These are phyloP conservation scores for Gynostemma pentaphyllum DNA, from an alignment of 306 rosid genomes.

Conservation along the genomic window DNA sequence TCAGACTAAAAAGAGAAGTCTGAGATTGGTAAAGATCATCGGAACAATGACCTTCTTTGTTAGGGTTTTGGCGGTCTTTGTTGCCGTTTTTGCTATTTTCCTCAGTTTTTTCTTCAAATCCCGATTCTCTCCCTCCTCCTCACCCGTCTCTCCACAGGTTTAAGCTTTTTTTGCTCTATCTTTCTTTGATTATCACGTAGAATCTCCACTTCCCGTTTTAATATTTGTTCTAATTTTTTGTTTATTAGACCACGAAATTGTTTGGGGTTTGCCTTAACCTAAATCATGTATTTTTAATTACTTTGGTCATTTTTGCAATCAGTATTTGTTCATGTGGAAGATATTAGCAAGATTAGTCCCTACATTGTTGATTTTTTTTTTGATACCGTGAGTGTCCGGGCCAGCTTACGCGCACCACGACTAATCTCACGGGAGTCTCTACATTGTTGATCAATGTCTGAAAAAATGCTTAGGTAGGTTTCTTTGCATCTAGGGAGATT, in stretches of 20 bases:
- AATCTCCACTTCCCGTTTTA: not conserved
- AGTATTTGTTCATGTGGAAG: not conserved
- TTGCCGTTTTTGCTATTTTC: constrained; percentile 4
- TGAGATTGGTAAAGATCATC: not conserved
- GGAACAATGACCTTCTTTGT: not conserved
- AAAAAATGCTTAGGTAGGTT: too few species aligned
- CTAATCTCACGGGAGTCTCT: too few species aligned
- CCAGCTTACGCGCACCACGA: too few species aligned
- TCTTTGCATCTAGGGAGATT: too few species aligned
- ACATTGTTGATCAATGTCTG: too few species aligned
- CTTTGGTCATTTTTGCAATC: not conserved
- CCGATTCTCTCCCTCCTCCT: not conserved
- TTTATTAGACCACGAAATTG: too few species aligned
- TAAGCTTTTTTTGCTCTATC: not conserved
- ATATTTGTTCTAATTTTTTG: too few species aligned
- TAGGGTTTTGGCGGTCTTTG: not conserved
- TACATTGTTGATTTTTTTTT: too few species aligned
- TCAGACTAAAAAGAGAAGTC: too few species aligned
- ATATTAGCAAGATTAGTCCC: not conserved
- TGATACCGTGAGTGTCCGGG: too few species aligned
- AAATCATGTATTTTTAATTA: not conserved
- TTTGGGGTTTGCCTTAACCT: too few species aligned
- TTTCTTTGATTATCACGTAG: not conserved
- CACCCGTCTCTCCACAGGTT: not conserved
- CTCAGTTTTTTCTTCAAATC: constrained; percentile 1